Evolutionary conservation across 2,329 filamentous ascomycete genomes (phyloP).

Genomic region (Fusarium nygamai): DNA sequence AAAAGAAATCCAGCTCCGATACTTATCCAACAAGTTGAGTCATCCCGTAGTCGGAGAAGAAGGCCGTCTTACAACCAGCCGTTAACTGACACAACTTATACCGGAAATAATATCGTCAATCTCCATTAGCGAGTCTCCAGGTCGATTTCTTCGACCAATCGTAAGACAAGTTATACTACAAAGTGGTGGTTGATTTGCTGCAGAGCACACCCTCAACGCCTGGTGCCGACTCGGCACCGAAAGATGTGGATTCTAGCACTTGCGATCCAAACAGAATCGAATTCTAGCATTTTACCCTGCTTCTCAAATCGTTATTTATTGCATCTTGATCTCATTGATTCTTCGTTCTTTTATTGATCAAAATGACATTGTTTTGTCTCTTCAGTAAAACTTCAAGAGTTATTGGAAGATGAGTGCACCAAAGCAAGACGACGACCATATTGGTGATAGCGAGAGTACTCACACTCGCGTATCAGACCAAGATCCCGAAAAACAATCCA

Average conservation of each 20-base stretch:
- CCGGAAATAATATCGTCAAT: not conserved
- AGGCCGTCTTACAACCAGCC: not conserved
- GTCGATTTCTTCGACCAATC: not conserved
- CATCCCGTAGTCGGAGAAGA: not conserved
- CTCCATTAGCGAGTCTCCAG: not conserved
- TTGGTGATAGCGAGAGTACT: not conserved
- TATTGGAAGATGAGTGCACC: slow-evolving; percentile 8
- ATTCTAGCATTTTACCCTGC: slow-evolving; percentile 5
- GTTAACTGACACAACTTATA: not conserved
- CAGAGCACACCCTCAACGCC: not conserved
- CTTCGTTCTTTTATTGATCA: not conserved
- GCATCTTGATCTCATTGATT: not conserved
- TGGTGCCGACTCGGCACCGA: slow-evolving; percentile 34
- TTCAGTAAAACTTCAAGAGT: not conserved
- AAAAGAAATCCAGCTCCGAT: not conserved
- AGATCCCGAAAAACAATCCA: slow-evolving; percentile 17
- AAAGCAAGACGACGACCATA: not conserved
- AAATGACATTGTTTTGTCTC: not conserved
- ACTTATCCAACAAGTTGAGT: not conserved
- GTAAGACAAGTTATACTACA: not conserved
- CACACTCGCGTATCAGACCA: slow-evolving; percentile 4
- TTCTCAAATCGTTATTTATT: slow-evolving; percentile 17
- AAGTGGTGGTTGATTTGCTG: not conserved
- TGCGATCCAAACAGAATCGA: slow-evolving; percentile 1
- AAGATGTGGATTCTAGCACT: slow-evolving; percentile 12